Evolutionary conservation across 2,329 filamentous ascomycete genomes (phyloP).

Genomic region (Huntiella abstrusa): DNA sequence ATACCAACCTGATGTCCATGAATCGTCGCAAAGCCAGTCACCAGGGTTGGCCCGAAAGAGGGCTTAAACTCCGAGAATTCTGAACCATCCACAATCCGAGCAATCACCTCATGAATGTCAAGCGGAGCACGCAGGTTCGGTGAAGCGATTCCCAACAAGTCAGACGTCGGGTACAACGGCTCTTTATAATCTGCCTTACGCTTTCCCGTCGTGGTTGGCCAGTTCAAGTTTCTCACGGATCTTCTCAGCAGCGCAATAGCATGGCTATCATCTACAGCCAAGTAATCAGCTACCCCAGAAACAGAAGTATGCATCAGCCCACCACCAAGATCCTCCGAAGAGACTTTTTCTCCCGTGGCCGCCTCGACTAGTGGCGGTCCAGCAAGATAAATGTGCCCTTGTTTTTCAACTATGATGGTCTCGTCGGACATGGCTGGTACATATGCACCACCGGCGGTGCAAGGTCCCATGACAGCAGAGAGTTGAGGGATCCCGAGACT

Average conservation of each 20-base stretch:
- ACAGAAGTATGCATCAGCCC: slow-evolving; percentile 78
- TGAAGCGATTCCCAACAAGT: slow-evolving; percentile 74
- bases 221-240: slow-evolving; percentile 78
- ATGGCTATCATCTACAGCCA: slow-evolving; percentile 86
- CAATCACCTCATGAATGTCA: slow-evolving; percentile 76
- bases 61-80: slow-evolving; percentile 90
- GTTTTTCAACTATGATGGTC: slow-evolving; percentile 85
- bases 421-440: slow-evolving; percentile 96
- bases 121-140: slow-evolving; percentile 77
- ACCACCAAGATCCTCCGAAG: slow-evolving; percentile 76
- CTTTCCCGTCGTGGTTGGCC: slow-evolving; percentile 28
- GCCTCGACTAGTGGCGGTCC: slow-evolving; percentile 90
- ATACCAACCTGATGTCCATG: slow-evolving; percentile 85
- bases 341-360: slow-evolving; percentile 82
- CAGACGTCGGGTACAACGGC: slow-evolving; percentile 59
- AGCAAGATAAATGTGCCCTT: slow-evolving; percentile 94
- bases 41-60: slow-evolving; percentile 70
- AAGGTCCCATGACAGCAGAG: slow-evolving; percentile 90
- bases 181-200: slow-evolving; percentile 35
- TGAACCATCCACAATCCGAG: slow-evolving; percentile 78
- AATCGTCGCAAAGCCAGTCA: slow-evolving; percentile 80
- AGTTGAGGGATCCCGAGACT: slow-evolving; percentile 78
- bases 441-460: slow-evolving; percentile 88
- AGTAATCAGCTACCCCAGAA: slow-evolving; percentile 85
- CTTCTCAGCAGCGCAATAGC: slow-evolving; percentile 70